Evolutionary conservation across 164 flowering plant species (phyloP), one percentile per base, ranked within the genome.

Genomic region (Vitis rotundifolia): DNA sequence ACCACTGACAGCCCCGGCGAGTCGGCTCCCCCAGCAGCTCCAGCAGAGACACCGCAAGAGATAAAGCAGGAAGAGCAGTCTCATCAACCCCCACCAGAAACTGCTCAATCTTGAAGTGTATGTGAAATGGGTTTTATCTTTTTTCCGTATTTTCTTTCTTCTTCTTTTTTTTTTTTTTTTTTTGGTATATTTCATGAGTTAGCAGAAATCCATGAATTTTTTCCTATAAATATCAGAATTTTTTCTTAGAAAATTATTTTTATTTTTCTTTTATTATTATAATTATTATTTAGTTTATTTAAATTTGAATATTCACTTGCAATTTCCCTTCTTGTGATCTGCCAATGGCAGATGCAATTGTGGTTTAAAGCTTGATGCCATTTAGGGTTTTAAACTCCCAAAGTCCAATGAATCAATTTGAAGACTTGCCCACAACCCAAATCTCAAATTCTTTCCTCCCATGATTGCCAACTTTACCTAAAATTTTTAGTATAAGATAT

Each of bases 11-110:
- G 59, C 37, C 11, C 72, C 28, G 71, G 49, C 2, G 76, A 68
- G 31, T 61, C 75, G 10, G 69, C 66, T 53, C 75, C 80, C 29
- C 72, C 67, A 49, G 71, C 78, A 3, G 67, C 18, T 19, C 78
- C 83, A 1, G 61, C 63, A 11, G 83, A 79, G 18, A 67, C 49
- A n/a, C 59, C 69, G 7, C 72, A 71, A 48, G 80, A 76, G 69
- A 70, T 58, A 14, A 70, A 69, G 70, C 72, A 65, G 28, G 59
- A 73, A 29, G 78, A 76, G n/a, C 76, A 74, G 28, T 9, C 67
- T 15, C 59, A 65, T 47, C 69, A 63, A 44, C 70, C 56, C 11
- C 61, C 54, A 50, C 67, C 63, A 19, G 63, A 53, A n/a, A 63
- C 51, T 18, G 51, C 59, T 59, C 62, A 50, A 69, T 68, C 74